Evolutionary conservation across 2,329 filamentous ascomycete species (phyloP).

Genomic region (Exophiala sp.): DNA sequence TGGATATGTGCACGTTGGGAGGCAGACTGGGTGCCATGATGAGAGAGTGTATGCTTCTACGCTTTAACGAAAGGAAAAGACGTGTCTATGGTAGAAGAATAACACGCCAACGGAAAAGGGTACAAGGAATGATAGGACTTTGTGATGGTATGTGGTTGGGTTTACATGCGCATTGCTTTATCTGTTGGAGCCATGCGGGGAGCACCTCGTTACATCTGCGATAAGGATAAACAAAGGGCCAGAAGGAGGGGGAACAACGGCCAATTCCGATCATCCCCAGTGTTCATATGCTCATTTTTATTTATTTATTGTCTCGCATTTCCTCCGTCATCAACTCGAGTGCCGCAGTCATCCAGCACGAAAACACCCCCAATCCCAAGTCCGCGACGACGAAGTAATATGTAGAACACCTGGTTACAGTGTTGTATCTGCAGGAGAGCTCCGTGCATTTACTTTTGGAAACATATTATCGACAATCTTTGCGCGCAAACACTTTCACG

Average conservation of each 20-base stretch:
- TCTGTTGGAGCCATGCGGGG: neutral
- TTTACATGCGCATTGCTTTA: neutral
- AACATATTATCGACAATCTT: no score
- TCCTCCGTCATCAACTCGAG: no score
- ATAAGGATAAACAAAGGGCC: neutral
- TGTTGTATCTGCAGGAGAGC: no score
- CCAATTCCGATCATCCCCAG: neutral
- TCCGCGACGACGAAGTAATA: no score
- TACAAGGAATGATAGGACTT: no score
- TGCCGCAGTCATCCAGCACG: no score
- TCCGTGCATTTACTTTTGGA: no score
- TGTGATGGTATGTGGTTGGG: neutral
- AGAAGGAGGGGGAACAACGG: neutral
- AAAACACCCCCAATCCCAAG: no score
- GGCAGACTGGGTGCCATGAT: constrained; percentile 40
- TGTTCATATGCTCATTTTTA: neutral
- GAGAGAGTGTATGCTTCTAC: neutral
- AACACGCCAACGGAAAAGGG: neutral
- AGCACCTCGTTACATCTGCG: constrained; percentile 2
- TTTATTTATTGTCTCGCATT: no score
- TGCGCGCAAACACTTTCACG: no score
- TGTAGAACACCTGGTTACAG: no score
- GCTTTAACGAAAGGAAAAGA: neutral
- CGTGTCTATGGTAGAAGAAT: neutral
- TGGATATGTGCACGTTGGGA: constrained; percentile 68